Percentiles rank a stretch among this genome's conserved stretches.
Evolutionary conservation across 2,329 filamentous ascomycete species (phyloP).

Genomic region (Paecilomyces formosus): DNA sequence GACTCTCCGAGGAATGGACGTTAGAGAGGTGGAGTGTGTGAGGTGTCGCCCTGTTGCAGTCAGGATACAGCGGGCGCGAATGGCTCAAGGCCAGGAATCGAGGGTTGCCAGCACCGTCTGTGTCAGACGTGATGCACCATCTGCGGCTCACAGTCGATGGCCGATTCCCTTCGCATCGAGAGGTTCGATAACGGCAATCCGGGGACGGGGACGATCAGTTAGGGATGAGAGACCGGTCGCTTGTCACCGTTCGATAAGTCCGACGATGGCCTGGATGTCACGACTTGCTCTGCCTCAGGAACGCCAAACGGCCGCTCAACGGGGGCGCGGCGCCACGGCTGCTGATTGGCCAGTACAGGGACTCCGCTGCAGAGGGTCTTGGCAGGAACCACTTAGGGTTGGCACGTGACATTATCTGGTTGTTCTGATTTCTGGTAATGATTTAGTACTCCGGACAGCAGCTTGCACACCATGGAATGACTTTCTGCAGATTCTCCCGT

Average conservation of each 20-base stretch:
- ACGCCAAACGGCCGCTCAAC: neutral
- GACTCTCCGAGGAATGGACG: neutral
- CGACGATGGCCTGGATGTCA: neutral
- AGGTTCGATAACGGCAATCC: neutral
- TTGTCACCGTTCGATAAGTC: neutral
- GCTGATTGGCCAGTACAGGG: neutral
- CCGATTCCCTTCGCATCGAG: neutral
- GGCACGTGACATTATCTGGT: neutral
- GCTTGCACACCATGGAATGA: neutral
- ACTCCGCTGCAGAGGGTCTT: neutral
- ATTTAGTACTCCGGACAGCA: too few species aligned
- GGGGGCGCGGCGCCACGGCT: neutral
- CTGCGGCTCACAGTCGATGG: neutral
- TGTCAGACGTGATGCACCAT: neutral
- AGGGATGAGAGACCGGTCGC: neutral
- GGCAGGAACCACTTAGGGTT: neutral
- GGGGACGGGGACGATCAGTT: neutral
- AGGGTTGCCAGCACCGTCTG: neutral
- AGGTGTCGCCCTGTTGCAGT: neutral
- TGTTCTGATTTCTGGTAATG: too few species aligned
- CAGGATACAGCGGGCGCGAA: neutral
- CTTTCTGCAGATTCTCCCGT: neutral
- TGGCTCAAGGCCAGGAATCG: neutral
- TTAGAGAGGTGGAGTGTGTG: neutral
- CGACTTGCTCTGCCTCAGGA: neutral